Evolutionary conservation across 2,329 filamentous ascomycete species (phyloP).

Genomic region (Periconia sp.): DNA sequence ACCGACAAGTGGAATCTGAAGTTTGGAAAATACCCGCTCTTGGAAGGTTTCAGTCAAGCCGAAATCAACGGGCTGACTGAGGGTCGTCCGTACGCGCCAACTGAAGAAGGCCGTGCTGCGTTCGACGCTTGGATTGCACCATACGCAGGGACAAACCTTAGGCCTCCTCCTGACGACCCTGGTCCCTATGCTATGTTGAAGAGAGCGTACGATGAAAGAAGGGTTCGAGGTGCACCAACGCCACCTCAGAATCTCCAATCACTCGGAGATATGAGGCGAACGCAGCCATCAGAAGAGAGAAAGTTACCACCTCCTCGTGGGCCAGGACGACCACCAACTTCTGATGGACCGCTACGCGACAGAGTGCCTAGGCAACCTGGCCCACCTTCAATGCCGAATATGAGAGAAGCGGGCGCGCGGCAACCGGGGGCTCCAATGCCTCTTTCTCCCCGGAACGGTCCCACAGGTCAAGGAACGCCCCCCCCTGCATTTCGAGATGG

Average conservation of each 20-base stretch:
- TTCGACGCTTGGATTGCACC: conserved; percentile 10
- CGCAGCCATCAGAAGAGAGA: conserved; percentile 18
- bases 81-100: conserved; percentile 37
- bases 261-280: conserved; percentile 17
- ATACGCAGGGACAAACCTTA: background rate
- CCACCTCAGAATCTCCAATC: conserved; percentile 15
- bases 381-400: conserved; percentile 11
- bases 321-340: conserved; percentile 14
- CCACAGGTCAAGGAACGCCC: conserved; percentile 23
- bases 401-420: conserved; percentile 5
- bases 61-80: conserved; percentile 80
- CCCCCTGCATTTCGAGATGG: conserved; percentile 24
- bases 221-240: conserved; percentile 12
- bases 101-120: conserved; percentile 32
- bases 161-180: conserved; percentile 10
- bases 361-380: conserved; percentile 6
- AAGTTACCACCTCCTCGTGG: conserved; percentile 23
- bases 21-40: conserved; percentile 77
- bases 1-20: conserved; percentile 55
- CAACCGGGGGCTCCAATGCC: conserved; percentile 6
- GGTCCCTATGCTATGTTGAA: conserved; percentile 7
- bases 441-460: conserved; percentile 10
- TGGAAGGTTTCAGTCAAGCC: conserved; percentile 80
- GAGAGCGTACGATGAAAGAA: conserved; percentile 2
- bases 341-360: conserved; percentile 12